A percentile compares a stretch with the other conserved stretches of the same genome.
Conservation (phyloP, 768 basidiomycete species). For the Hydnomerulius pinastri region DNA sequence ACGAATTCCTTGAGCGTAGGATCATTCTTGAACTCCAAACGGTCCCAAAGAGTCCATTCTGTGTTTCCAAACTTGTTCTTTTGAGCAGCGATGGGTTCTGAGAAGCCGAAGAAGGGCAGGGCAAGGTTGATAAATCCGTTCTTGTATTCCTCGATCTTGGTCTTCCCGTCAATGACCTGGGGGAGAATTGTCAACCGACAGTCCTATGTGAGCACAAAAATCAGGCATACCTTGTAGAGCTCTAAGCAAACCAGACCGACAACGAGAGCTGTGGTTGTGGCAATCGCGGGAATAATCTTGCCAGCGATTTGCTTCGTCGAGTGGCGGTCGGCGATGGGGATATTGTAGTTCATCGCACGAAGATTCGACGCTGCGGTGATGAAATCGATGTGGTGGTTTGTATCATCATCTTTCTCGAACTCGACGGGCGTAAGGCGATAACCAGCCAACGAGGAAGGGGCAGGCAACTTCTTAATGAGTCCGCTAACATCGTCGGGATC, state of each 20-base stretch:
- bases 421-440: constrained; percentile 94
- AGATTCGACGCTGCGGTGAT: constrained; percentile 97
- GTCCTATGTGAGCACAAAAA: neutral
- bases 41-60: constrained; percentile 99
- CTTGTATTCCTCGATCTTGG: constrained; percentile 92
- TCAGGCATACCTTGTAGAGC: constrained; percentile 79
- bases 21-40: constrained; percentile 89
- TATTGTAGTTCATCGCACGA: constrained; percentile 93
- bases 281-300: constrained; percentile 99
- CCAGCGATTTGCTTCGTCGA: constrained; percentile 97
- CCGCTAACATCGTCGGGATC: constrained; percentile 54
- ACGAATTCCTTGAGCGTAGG: constrained; percentile 87
- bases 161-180: constrained; percentile 86
- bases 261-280: constrained; percentile 95
- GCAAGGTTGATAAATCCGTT: constrained; percentile 99
- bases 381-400: constrained; percentile 98
- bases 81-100: constrained; percentile 88
- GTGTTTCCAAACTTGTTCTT: constrained; percentile 87
- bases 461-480: constrained; percentile 70
- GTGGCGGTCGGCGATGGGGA: constrained; percentile 84
- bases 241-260: constrained; percentile 96
- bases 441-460: constrained; percentile 92
- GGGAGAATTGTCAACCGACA: constrained; percentile 9
- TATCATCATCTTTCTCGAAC: constrained; percentile 99
- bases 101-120: constrained; percentile 98